These are phyloP conservation scores for Colletotrichum higginsianum DNA, from an alignment of 2,329 filamentous ascomycete genomes.

Conservation along the genomic window DNA sequence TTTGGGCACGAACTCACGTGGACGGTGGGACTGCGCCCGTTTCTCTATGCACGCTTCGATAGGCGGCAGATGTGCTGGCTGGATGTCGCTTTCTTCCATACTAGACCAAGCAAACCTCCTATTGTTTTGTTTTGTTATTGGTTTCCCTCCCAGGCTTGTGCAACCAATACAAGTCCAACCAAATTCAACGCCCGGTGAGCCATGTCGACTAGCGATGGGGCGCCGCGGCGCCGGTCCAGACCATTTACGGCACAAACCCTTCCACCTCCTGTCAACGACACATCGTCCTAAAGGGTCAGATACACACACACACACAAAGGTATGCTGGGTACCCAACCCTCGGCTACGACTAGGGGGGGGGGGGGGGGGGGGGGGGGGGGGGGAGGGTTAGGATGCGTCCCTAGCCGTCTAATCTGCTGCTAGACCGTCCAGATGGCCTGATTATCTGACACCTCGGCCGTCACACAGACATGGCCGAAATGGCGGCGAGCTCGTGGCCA, in stretches of 20 bases:
- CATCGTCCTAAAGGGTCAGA: constrained; percentile 14
- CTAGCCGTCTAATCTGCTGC: constrained; percentile 5
- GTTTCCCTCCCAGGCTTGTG: neutral
- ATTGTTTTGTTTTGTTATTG: neutral
- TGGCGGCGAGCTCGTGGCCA: constrained; percentile 11
- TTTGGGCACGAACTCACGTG: constrained; percentile 5
- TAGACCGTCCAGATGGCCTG: constrained; percentile 31
- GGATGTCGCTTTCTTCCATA: neutral
- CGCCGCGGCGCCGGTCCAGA: constrained; percentile 21
- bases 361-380: neutral
- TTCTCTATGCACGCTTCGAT: neutral
- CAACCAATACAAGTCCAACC: too few relatives aligned
- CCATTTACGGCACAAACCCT: constrained; percentile 24
- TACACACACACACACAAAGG: neutral
- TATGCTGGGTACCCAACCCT: constrained; percentile 8
- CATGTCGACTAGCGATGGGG: neutral
- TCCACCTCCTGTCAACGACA: constrained; percentile 26
- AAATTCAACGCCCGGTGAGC: neutral
- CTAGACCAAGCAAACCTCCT: neutral
- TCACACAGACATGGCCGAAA: constrained; percentile 22
- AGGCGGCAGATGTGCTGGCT: neutral
- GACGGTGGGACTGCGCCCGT: neutral
- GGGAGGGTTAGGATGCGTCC: neutral
- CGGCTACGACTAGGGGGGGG: constrained; percentile 6
- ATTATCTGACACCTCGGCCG: constrained; percentile 20